phyloP scores from a whole-genome alignment of 768 basidiomycete species.

The Tephrocybe rancida region DNA sequence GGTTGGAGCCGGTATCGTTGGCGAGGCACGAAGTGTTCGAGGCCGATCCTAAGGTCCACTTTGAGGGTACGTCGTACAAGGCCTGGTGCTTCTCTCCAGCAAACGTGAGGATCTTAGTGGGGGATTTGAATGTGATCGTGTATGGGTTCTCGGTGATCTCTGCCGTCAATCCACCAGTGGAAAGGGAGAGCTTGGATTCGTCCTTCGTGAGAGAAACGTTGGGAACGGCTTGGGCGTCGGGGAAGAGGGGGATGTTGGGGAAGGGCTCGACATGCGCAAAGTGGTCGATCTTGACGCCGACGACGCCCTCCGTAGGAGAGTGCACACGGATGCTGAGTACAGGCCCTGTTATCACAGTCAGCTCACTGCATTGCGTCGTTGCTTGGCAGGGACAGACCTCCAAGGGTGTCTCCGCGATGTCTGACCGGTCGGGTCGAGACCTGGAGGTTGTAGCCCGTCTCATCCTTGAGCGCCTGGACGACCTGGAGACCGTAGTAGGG shows the following conservation, averaged over 20 bases:
- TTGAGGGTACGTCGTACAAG: slow-evolving; percentile 55
- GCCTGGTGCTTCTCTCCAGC: slow-evolving; percentile 59
- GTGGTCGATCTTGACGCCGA: slow-evolving; percentile 59
- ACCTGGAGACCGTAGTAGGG: slow-evolving; percentile 66
- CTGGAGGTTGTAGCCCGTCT: slow-evolving; percentile 54
- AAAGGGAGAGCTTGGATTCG: slow-evolving; percentile 32
- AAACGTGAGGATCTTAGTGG: slow-evolving; percentile 44
- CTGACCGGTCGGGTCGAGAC: slow-evolving; percentile 64
- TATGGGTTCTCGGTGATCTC: slow-evolving; percentile 63
- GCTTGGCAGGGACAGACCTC: slow-evolving; percentile 35
- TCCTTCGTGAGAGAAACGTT: slow-evolving; percentile 39
- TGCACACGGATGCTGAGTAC: slow-evolving; percentile 52
- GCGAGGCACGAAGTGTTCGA: slow-evolving; percentile 59
- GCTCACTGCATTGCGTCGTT: slow-evolving; percentile 13
- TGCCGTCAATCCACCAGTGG: slow-evolving; percentile 52
- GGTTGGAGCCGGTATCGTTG: slow-evolving; percentile 61
- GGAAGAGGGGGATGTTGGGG: slow-evolving; percentile 62
- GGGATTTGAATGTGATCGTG: slow-evolving; percentile 61
- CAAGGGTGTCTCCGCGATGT: slow-evolving; percentile 65
- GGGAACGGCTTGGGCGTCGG: slow-evolving; percentile 53
- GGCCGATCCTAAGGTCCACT: slow-evolving; percentile 52
- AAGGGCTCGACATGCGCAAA: slow-evolving; percentile 45
- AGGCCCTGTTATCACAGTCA: slow-evolving; percentile 38
- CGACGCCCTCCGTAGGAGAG: slow-evolving; percentile 56
- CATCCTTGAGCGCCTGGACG: slow-evolving; percentile 45